phyloP scores from a whole-genome alignment of 352 stramenopile species.

The Halophytophthora batemanensis region DNA sequence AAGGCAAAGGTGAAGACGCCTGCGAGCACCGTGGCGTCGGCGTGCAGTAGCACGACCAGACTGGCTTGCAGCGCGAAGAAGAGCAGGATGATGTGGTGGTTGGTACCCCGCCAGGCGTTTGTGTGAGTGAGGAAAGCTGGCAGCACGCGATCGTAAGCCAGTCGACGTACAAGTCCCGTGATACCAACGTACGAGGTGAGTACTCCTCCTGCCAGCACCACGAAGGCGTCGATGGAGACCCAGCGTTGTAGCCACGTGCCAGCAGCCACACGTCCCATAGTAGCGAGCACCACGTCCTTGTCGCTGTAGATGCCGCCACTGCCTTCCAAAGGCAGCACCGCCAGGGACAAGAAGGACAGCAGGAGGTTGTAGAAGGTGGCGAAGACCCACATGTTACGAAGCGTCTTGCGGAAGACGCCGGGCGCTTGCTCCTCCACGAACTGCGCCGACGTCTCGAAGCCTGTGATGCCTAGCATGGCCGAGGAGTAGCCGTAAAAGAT shows the following conservation, averaged over 20 bases:
- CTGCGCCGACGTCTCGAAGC: conserved; percentile 90
- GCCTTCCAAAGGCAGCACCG: conserved; percentile 70
- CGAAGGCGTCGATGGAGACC: conserved; percentile 86
- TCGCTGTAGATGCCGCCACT: conserved; percentile 59
- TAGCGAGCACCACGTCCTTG: conserved; percentile 71
- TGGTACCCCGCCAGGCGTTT: conserved; percentile 79
- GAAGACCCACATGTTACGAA: conserved; percentile 85
- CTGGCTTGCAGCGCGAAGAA: conserved; percentile 74
- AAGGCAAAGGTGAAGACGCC: conserved; percentile 93
- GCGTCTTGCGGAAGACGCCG: conserved; percentile 78
- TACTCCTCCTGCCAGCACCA: conserved; percentile 84
- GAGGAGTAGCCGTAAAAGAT: conserved; percentile 80
- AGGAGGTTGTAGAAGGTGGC: conserved; percentile 88
- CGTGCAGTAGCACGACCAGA: conserved; percentile 75
- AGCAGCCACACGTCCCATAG: conserved; percentile 55
- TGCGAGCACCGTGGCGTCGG: conserved; percentile 77
- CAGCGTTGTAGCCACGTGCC: conserved; percentile 63
- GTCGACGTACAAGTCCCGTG: conserved; percentile 72
- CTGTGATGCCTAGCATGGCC: conserved; percentile 89
- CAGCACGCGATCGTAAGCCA: conserved; percentile 75
- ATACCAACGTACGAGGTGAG: conserved; percentile 90
- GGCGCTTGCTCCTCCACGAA: conserved; percentile 89
- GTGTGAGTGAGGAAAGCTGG: conserved; percentile 52
- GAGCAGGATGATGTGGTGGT: conserved; percentile 80
- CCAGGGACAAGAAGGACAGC: conserved; percentile 78